Evolutionary conservation across 768 basidiomycete genomes (phyloP).

Genomic region (Melanogaster broomeanus): DNA sequence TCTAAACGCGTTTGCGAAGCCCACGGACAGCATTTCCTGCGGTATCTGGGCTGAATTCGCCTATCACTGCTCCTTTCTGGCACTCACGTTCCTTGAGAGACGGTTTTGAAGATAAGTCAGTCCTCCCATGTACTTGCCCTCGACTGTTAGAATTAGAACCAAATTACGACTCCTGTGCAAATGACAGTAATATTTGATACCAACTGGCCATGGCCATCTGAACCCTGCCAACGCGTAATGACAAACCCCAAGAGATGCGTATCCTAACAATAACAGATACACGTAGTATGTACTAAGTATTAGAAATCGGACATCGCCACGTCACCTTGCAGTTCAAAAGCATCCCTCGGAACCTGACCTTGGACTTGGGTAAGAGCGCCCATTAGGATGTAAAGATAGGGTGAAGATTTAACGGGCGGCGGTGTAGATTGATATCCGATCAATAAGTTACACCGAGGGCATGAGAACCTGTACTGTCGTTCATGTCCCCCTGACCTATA

Average conservation of each 20-base stretch:
- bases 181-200: too few relatives aligned
- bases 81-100: too few relatives aligned
- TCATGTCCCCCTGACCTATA: slow-evolving; percentile 68
- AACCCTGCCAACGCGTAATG: too few relatives aligned
- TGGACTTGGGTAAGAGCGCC: slow-evolving; percentile 89
- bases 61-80: neutral
- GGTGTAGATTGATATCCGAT: slow-evolving; percentile 75
- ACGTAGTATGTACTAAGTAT: neutral
- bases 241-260: too few relatives aligned
- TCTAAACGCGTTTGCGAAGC: neutral
- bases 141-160: too few relatives aligned
- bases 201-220: too few relatives aligned
- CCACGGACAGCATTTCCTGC: too few relatives aligned
- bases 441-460: slow-evolving; percentile 49
- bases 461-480: slow-evolving; percentile 67
- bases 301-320: slow-evolving; percentile 2
- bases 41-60: too few relatives aligned
- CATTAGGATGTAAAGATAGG: slow-evolving; percentile 77
- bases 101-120: neutral
- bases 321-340: slow-evolving; percentile 60
- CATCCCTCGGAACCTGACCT: slow-evolving; percentile 82
- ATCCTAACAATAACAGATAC: neutral
- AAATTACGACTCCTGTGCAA: too few relatives aligned
- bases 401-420: slow-evolving; percentile 73
- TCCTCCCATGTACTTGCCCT: too few relatives aligned